Evolutionary conservation across 495 filamentous ascomycete species (phyloP), one percentile per base, ranked within the genome.

Genomic region (Penicillium goetzii): DNA sequence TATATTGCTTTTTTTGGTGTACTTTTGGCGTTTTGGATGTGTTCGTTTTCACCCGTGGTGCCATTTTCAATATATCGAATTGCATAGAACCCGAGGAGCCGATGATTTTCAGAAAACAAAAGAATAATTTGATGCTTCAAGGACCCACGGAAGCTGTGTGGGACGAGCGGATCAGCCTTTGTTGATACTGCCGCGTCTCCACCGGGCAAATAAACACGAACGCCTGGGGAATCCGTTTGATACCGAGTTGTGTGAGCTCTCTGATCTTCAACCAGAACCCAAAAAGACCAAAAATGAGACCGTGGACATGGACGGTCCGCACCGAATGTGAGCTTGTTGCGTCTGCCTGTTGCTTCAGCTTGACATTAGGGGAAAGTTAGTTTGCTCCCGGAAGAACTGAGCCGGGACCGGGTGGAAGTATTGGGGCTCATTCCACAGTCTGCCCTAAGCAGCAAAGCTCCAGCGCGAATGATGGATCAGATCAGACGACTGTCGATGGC

Each of bases 1-100:
- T 72, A 70, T 72, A 56, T 67, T 64, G 43, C 30, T 67, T 67
- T 60, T 58, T 11, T 43, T 23, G 0, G 0, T 19, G 45, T 62
- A 57, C 40, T 57, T 69, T 59, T 70, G 62, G 50, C 25, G 52
- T 58, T 70, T 62, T 68, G 58, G 63, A 71, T 63, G 59, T 66
- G 60, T 72, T 54, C 57, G 47, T 33, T 63, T 58, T 33, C 15
- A 41, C 45, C 21, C 19, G 17, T 36, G 30, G 14, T 52, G 23
- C 23, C 34, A 43, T 49, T 57, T 56, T 40, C 41, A 49, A 61
- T 61, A 57, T 47, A 50, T 66, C 30, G 34, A 59, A 56, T 59
- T 60, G 21, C 21, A 58, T 60, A 56, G 51, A 69, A 61, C 41
- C 32, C 40, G 60, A 61, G 61, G 47, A 53, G 57, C 17, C 51